Conservation (phyloP, 192 early-diverging fungal genomes). For the Hyaloraphidium curvatum region DNA sequence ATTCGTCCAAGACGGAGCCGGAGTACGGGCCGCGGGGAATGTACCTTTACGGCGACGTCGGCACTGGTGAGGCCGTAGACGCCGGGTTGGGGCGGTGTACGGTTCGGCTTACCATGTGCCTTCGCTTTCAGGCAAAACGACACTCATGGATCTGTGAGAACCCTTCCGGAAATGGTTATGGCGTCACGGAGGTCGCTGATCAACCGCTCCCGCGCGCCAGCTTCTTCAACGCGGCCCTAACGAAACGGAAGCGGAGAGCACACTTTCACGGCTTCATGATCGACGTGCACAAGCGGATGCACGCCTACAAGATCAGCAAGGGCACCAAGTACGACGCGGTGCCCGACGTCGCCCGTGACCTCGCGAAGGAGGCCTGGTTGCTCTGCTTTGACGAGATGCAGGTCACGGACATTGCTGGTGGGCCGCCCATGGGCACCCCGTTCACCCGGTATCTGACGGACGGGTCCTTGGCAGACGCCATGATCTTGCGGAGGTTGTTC, state of each 20-base stretch:
- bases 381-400: conserved; percentile 95
- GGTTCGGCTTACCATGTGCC: no score
- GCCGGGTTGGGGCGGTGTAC: no score
- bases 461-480: conserved; percentile 41
- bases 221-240: conserved; percentile 62
- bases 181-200: no score
- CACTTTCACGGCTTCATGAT: conserved; percentile 98
- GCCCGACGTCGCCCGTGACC: conserved; percentile 52
- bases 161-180: no score
- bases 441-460: background rate
- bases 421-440: background rate
- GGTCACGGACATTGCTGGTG: conserved; percentile 78
- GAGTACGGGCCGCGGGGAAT: conserved; percentile 12
- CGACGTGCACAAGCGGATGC: conserved; percentile 59
- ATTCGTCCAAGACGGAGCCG: background rate
- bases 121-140: no score
- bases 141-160: conserved; percentile 95
- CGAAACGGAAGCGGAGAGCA: conserved; percentile 57
- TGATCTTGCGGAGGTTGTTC: conserved; percentile 69
- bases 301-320: conserved; percentile 12
- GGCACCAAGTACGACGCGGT: conserved; percentile 33
- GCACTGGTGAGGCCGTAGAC: no score
- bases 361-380: conserved; percentile 62
- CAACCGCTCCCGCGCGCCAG: no score
- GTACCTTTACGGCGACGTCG: conserved; percentile 55